A percentile compares a stretch with the other conserved stretches of the same genome.
Evolutionary conservation across 805 yeast species (phyloP).

Genomic region (Candida pseudofarinosa): DNA sequence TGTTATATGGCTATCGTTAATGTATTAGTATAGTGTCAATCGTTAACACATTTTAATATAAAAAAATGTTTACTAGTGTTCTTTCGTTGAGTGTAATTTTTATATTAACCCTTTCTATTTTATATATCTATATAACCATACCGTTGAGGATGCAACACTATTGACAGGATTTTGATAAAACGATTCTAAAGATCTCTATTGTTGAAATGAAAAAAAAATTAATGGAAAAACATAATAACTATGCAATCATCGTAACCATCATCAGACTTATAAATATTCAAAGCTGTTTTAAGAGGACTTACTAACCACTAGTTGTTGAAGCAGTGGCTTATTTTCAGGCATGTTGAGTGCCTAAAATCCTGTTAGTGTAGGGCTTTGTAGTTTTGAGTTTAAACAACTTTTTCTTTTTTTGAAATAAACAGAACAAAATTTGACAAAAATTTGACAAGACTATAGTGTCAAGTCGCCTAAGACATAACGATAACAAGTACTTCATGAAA

Average conservation of each 20-base stretch:
- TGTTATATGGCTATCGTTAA: not conserved
- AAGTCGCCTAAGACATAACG: too few species aligned
- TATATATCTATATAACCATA: slow-evolving; percentile 24
- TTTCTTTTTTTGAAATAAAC: slow-evolving; percentile 6
- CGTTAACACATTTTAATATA: too few species aligned
- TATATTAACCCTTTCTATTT: not conserved
- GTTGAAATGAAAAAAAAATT: slow-evolving; percentile 27
- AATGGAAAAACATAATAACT: slow-evolving; percentile 1
- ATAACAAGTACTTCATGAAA: too few species aligned
- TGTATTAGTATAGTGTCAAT: not conserved
- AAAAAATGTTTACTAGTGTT: too few species aligned
- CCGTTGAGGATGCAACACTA: slow-evolving; percentile 49
- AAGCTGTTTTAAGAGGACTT: not conserved
- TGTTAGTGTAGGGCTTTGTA: slow-evolving; percentile 16
- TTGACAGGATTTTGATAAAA: slow-evolving; percentile 27
- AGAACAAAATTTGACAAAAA: slow-evolving; percentile 4
- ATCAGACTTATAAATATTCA: slow-evolving; percentile 18
- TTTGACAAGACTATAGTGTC: too few species aligned
- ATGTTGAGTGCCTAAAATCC: slow-evolving; percentile 33
- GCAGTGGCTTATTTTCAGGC: slow-evolving; percentile 11
- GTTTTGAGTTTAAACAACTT: not conserved
- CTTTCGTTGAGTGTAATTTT: not conserved
- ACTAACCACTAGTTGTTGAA: not conserved
- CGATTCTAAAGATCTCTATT: slow-evolving; percentile 12
- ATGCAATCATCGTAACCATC: slow-evolving; percentile 12